These are phyloP conservation scores for Pecoramyces ruminantium DNA, from an alignment of 192 early-diverging fungal species.

Conservation along the genomic window DNA sequence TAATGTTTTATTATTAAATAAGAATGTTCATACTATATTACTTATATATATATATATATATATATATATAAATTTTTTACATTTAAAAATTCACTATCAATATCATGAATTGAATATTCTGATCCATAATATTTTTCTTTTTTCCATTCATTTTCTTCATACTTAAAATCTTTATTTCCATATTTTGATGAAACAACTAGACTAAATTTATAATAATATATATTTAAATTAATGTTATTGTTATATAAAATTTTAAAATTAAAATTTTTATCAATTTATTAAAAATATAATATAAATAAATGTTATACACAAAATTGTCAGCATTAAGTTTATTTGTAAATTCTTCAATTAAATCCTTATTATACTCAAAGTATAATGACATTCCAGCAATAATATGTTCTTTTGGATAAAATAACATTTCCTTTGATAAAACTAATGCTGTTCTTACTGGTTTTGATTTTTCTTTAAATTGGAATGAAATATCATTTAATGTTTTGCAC, in stretches of 20 bases:
- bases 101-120: slow-evolving; percentile 48
- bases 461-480: slow-evolving; percentile 13
- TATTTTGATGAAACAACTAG: not conserved
- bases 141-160: slow-evolving; percentile 16
- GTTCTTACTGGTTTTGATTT: not conserved
- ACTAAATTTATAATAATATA: not conserved
- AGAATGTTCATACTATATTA: no score
- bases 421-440: not conserved
- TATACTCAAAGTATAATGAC: not conserved
- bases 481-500: slow-evolving; percentile 13
- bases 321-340: not conserved
- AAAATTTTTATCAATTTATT: not conserved
- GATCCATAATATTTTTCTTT: slow-evolving; percentile 69
- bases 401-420: not conserved
- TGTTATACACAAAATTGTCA: not conserved
- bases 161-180: slow-evolving; percentile 13
- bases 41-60: no score
- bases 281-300: no score
- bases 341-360: not conserved
- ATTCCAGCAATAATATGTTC: not conserved
- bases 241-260: not conserved
- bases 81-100: slow-evolving; percentile 27
- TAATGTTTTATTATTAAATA: no score
- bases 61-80: no score
- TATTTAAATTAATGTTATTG: not conserved